phyloP scores from a whole-genome alignment of 176 grass and related monocot genomes.

The Cocos nucifera region DNA sequence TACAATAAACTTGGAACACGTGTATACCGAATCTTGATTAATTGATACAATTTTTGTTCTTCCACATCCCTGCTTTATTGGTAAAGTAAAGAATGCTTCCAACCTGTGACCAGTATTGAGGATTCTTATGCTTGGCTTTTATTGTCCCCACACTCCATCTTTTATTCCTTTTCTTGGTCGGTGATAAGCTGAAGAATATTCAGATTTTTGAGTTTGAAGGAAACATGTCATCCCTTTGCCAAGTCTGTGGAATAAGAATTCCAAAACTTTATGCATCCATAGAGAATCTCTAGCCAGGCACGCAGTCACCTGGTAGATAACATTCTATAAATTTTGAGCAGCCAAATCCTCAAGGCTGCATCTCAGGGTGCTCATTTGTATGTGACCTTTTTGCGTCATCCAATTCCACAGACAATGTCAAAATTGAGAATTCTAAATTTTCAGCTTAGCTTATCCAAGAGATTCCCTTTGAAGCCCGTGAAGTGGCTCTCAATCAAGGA shows the following conservation, averaged over 20 bases:
- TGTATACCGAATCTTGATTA: too few relatives aligned
- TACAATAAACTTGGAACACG: too few relatives aligned
- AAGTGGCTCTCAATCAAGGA: slow-evolving; percentile 28
- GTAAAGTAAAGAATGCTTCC: too few relatives aligned
- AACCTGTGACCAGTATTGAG: not conserved
- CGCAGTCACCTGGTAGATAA: not conserved
- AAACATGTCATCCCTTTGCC: not conserved
- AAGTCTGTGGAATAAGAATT: not conserved
- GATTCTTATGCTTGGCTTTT: slow-evolving; percentile 37
- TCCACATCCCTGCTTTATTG: too few relatives aligned
- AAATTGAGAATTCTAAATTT: slow-evolving; percentile 52
- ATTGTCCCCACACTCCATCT: slow-evolving; percentile 20
- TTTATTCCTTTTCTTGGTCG: slow-evolving; percentile 26
- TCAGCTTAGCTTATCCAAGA: slow-evolving; percentile 52
- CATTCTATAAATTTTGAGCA: slow-evolving; percentile 18
- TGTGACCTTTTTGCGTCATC: not conserved
- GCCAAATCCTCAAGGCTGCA: not conserved
- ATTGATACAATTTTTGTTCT: too few relatives aligned
- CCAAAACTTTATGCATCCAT: slow-evolving; percentile 1
- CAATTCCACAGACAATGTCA: slow-evolving; percentile 28
- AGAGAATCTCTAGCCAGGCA: not conserved
- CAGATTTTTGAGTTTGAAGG: too few relatives aligned
- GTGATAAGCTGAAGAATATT: not conserved
- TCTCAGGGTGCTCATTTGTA: not conserved
- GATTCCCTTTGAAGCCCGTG: slow-evolving; percentile 7